phyloP scores from a whole-genome alignment of 2,329 filamentous ascomycete genomes.

The Aspergillus spinulosporus region DNA sequence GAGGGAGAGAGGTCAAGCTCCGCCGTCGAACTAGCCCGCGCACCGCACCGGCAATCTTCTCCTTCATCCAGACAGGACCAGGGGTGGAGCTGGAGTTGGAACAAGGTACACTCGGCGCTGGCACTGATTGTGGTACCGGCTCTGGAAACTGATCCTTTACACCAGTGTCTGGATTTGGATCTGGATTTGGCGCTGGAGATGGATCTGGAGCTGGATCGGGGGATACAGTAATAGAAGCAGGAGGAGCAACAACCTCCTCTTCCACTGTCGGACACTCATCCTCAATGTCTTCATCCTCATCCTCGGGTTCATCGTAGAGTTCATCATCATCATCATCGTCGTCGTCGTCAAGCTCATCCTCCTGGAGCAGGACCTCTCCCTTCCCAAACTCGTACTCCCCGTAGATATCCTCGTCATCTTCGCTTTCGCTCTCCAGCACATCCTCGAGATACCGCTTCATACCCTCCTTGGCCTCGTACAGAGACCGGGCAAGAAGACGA shows the following conservation, averaged over 20 bases:
- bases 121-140: no score
- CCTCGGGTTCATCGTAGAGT: background rate
- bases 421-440: constrained; percentile 1
- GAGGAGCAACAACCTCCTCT: background rate
- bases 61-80: background rate
- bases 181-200: no score
- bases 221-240: background rate
- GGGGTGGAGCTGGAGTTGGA: background rate
- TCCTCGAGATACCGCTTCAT: constrained; percentile 17
- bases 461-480: constrained; percentile 20
- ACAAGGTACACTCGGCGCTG: no score
- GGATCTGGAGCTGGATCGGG: no score
- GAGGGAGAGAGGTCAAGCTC: background rate
- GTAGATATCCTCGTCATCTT: background rate
- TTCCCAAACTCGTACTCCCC: background rate
- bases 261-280: no score
- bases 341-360: background rate
- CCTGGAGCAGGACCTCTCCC: background rate
- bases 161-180: no score
- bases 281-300: background rate
- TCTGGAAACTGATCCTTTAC: no score
- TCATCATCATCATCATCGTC: background rate
- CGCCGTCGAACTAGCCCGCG: background rate
- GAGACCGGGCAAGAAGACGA: constrained; percentile 21
- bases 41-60: background rate